phyloP scores from a whole-genome alignment of 352 stramenopile genomes.

The Phytopythium delawarense region DNA sequence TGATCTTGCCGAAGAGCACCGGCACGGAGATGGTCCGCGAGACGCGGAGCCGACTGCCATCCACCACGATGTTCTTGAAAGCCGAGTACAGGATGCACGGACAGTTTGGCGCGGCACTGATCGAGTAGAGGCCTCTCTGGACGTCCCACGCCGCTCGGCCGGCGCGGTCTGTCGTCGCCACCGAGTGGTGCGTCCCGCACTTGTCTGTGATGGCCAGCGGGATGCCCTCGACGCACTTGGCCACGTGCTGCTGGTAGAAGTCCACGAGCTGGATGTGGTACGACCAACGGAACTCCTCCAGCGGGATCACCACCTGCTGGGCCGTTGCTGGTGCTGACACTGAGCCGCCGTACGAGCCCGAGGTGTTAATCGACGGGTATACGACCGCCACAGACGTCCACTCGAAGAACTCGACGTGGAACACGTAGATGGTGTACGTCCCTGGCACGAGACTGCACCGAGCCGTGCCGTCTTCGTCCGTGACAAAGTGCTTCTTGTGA shows the following conservation, averaged over 20 bases:
- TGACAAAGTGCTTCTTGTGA: conserved; percentile 25
- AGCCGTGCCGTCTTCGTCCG: conserved; percentile 29
- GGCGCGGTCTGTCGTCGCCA: conserved; percentile 34
- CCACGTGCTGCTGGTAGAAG: conserved; percentile 51
- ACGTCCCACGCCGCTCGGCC: conserved; percentile 53
- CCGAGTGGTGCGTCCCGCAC: conserved; percentile 38
- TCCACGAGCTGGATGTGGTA: conserved; percentile 63
- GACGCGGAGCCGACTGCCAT: conserved; percentile 47
- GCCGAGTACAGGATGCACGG: conserved; percentile 63
- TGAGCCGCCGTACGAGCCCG: conserved; percentile 29
- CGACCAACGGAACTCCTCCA: conserved; percentile 58
- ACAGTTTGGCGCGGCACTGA: conserved; percentile 45
- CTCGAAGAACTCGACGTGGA: conserved; percentile 70
- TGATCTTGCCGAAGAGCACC: conserved; percentile 51
- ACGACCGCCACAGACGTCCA: conserved; percentile 59
- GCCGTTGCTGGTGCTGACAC: conserved; percentile 18
- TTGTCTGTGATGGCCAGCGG: conserved; percentile 55
- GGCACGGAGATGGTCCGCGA: conserved; percentile 48
- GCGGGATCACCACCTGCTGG: conserved; percentile 51
- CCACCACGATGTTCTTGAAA: conserved; percentile 62
- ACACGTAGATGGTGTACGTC: conserved; percentile 67
- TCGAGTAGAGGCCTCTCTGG: conserved; percentile 53
- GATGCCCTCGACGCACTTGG: conserved; percentile 35
- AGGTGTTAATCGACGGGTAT: conserved; percentile 42
- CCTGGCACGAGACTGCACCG: conserved; percentile 42